Percentiles rank a stretch among this genome's conserved stretches.
These are phyloP conservation scores for Emericellopsis atlantica DNA, from an alignment of 2,329 filamentous ascomycete species.

Conservation along the genomic window DNA sequence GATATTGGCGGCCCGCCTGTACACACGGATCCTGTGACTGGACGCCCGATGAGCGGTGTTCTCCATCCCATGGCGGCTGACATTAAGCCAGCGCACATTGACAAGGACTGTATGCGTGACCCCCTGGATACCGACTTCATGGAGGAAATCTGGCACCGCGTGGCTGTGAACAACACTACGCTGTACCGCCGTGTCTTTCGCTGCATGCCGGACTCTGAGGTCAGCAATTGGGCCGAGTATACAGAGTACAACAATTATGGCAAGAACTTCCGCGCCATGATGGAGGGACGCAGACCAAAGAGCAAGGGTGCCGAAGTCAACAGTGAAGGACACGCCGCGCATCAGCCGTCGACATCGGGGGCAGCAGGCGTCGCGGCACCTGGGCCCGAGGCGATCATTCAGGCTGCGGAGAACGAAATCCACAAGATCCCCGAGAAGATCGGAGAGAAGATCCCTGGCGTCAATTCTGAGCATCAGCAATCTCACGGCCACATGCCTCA, in stretches of 20 bases:
- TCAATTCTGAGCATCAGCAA: background rate
- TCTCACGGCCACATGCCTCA: constrained; percentile 16
- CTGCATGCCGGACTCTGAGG: constrained; percentile 93
- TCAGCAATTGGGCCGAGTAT: constrained; percentile 87
- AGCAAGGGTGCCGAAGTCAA: constrained; percentile 13
- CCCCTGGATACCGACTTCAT: constrained; percentile 74
- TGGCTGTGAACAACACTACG: constrained; percentile 90
- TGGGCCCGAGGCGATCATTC: constrained; percentile 23
- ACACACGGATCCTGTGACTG: constrained; percentile 35
- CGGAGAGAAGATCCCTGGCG: constrained; percentile 10
- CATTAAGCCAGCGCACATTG: constrained; percentile 60
- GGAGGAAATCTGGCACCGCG: constrained; percentile 74
- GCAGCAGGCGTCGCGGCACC: constrained; percentile 30
- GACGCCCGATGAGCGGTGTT: constrained; percentile 28
- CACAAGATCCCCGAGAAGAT: constrained; percentile 21
- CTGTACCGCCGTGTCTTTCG: constrained; percentile 89
- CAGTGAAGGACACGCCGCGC: constrained; percentile 5
- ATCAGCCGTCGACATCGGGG: constrained; percentile 16
- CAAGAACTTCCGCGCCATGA: constrained; percentile 60
- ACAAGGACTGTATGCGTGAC: constrained; percentile 90
- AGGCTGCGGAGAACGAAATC: constrained; percentile 14
- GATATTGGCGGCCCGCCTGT: constrained; percentile 70
- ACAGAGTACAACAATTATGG: constrained; percentile 70
- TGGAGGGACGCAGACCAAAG: constrained; percentile 39
- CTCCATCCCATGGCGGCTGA: constrained; percentile 49